Evolutionary conservation across 1,139 yeast genomes (phyloP), one percentile per base, ranked within the genome.

Genomic region (Suhomyces wounanorum): DNA sequence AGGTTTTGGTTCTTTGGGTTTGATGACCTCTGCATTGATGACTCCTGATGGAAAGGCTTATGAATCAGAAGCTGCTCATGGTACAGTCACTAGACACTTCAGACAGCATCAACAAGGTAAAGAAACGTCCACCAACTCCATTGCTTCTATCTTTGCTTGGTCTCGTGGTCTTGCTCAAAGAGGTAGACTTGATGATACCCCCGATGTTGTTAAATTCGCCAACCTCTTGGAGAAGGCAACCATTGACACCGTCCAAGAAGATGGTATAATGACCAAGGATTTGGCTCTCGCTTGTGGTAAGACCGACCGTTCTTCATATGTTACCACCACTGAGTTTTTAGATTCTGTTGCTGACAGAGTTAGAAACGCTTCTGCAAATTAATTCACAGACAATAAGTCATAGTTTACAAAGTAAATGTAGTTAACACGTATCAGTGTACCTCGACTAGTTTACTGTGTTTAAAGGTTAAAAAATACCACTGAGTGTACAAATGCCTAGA

Each of bases 141-240:
- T 92, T 72, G 98, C 98, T n/a, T 90, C 97, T 28, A 92, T 92
- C 63, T 92, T 86, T 64, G 98, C 98, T 40, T 92, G 98, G 98
- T 82, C 96, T 47, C 85, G 96, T 68, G 98, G 97, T 62, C 70
- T 92, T 52, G 83, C 83, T 59, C 95, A 88, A 78, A 89, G 98
- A 76, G 98, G 97, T 61, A 85, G 82, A 67, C 79, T 92, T 57
- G 98, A 92, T 69, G 72, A 72, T 48, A 90, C 96, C 43, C 95
- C 94, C 31, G 94, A 87, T 30, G 96, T 92, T 44, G 81, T 85
- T 52, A 73, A 82, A 56, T 92, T 92, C 66, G 97, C 90, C 55
- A 77, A 87, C 65, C 70, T 78, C 43, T 80, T 92, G 60, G 97
- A 92, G 75, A 74, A 78, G 66, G 94, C 96, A 46, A 89, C 92